A percentile compares a stretch with the other conserved stretches of the same genome.
phyloP scores from a whole-genome alignment of 1,284 basidiomycete species.

The Puccinia novopanici region DNA sequence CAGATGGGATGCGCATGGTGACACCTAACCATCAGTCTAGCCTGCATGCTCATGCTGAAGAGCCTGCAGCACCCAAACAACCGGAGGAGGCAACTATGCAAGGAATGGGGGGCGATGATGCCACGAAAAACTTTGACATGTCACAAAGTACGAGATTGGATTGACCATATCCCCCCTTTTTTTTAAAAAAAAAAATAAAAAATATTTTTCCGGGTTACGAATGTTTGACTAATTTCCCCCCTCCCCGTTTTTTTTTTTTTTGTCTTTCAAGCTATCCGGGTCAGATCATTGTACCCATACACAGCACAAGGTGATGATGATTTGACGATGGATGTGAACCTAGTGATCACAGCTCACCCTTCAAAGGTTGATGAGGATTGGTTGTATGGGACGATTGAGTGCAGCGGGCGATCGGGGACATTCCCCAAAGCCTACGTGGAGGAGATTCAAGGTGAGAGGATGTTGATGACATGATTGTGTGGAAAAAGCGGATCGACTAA shows the following conservation, averaged over 20 bases:
- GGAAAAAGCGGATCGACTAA: neutral
- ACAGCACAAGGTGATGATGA: slow-evolving; percentile 82
- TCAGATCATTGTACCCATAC: slow-evolving; percentile 72
- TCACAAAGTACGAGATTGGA: slow-evolving; percentile 61
- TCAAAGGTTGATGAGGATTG: slow-evolving; percentile 73
- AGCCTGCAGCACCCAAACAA: slow-evolving; percentile 63
- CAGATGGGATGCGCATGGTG: slow-evolving; percentile 63
- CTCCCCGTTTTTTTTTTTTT: slow-evolving; percentile 56
- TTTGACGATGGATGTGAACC: slow-evolving; percentile 79
- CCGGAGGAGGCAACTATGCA: slow-evolving; percentile 63
- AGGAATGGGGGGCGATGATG: slow-evolving; percentile 62
- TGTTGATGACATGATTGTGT: neutral
- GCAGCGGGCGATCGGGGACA: slow-evolving; percentile 73
- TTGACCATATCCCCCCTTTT: too few species aligned
- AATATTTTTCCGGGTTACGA: too few species aligned
- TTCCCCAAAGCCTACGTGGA: slow-evolving; percentile 89
- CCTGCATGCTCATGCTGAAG: slow-evolving; percentile 66
- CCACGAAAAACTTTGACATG: slow-evolving; percentile 77
- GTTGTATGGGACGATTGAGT: slow-evolving; percentile 83
- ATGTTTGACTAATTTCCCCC: too few species aligned
- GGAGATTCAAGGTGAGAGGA: slow-evolving; percentile 68
- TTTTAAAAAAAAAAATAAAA: too few species aligned
- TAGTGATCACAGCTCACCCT: slow-evolving; percentile 76
- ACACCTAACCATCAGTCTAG: slow-evolving; percentile 57
- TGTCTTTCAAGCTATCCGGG: slow-evolving; percentile 63